These are phyloP conservation scores for Cryphonectria japonica DNA, from an alignment of 2,329 filamentous ascomycete genomes.

Conservation along the genomic window DNA sequence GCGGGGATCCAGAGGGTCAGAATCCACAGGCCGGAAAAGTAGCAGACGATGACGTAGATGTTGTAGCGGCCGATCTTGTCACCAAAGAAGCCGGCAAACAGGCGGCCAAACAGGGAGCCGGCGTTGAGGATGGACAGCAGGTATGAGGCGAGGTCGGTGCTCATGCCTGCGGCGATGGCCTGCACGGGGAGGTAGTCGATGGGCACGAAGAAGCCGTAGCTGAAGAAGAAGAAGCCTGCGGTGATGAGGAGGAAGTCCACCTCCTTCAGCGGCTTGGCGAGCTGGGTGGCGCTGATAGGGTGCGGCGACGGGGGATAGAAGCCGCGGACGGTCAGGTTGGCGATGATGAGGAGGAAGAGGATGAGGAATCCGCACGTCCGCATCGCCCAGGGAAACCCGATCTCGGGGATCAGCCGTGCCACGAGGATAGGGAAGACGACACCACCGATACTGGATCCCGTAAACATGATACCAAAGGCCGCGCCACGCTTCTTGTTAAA, in stretches of 20 bases:
- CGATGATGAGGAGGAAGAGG: constrained; percentile 34
- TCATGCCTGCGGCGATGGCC: constrained; percentile 32
- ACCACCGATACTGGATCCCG: constrained; percentile 36
- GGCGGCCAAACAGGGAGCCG: constrained; percentile 30
- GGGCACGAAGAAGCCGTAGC: constrained; percentile 36
- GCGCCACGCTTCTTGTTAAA: constrained; percentile 33
- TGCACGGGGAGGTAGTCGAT: constrained; percentile 34
- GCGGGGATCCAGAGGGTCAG: constrained; percentile 41
- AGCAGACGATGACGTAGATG: constrained; percentile 45
- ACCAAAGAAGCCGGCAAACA: constrained; percentile 28
- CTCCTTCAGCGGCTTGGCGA: constrained; percentile 31
- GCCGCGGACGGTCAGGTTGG: constrained; percentile 33
- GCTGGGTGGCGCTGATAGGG: constrained; percentile 22
- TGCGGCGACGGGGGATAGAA: constrained; percentile 18
- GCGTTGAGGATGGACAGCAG: constrained; percentile 36
- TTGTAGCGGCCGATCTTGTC: constrained; percentile 33
- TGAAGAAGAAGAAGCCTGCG: constrained; percentile 31
- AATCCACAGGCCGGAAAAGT: constrained; percentile 38
- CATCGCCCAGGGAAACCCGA: constrained; percentile 39
- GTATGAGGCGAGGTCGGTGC: constrained; percentile 32
- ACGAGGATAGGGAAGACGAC: constrained; percentile 39
- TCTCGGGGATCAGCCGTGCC: constrained; percentile 31
- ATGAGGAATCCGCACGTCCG: constrained; percentile 36
- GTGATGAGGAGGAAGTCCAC: constrained; percentile 30
- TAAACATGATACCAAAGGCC: constrained; percentile 34